Base-by-base conservation (phyloP, 2,329 filamentous ascomycete genomes). In the Aquanectria penicillioides region DNA sequence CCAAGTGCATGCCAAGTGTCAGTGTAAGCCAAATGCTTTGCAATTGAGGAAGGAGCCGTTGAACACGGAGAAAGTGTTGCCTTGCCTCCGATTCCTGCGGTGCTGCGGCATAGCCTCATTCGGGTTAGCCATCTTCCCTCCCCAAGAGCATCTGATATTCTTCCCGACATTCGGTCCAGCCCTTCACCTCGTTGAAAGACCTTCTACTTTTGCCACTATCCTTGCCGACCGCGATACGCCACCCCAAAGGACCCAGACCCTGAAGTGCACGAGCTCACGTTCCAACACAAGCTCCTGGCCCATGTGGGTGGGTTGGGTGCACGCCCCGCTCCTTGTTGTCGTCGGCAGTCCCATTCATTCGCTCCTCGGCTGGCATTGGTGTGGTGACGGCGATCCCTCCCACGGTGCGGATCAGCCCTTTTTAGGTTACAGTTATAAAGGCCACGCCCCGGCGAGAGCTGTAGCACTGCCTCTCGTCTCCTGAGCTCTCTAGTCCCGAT, bases 1-100 rank as follows among this genome's bases (percentile, higher is more conserved):
- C 43, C 51, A 55, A 55, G 52, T 31, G n/a, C 18, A 20, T 41
- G 41, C 33, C 41, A 40, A 56, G 44, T 37, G 29, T 22, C n/a
- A 40, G 25, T 36, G 5, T 50, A 34, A 23, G n/a, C n/a, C 36
- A 11, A 13, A 20, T 29, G 13, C 17, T 54, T 47, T 22, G 15
- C 41, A 15, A 29, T 54, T 46, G 17, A 40, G 34, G 47, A 40
- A 50, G 47, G 47, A 50, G 51, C 17, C 43, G 17, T 15, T 10
- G 29, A n/a, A 28, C 6, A 20, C 8, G 8, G 23, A 11, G 25
- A 26, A 38, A 28, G 29, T 48, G 13, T 26, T 28, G 28, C 52
- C 52, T 31, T 20, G 29, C 43, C 12, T 38, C 31, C 33, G 47
- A 26, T 33, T 38, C 25, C 34, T 47, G 20, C 51, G 25, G 33